These are phyloP conservation scores for Fusarium metavorans DNA, from an alignment of 2,329 filamentous ascomycete genomes.

Conservation along the genomic window DNA sequence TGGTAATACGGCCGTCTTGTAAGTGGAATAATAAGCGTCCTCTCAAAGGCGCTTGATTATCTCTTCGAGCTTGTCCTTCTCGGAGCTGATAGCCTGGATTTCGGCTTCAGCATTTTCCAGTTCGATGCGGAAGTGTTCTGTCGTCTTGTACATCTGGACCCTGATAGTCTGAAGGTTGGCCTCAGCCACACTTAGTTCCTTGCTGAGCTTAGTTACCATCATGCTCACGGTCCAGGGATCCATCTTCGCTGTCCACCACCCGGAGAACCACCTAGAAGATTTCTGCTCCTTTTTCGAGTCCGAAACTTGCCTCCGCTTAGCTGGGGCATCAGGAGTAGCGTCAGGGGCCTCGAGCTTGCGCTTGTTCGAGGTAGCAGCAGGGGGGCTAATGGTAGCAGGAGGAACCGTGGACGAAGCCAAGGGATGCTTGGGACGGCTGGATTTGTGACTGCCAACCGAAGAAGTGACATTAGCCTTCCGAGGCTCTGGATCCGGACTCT, in stretches of 20 bases:
- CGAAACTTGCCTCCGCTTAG: not conserved
- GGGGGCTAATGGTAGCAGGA: not conserved
- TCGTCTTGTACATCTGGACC: too few species aligned
- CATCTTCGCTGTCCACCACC: not conserved
- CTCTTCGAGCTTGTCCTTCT: not conserved
- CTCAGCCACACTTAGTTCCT: not conserved
- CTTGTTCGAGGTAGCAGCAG: not conserved
- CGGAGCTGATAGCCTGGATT: not conserved
- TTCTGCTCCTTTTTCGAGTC: not conserved
- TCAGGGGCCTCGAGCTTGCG: not conserved
- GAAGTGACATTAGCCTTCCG: not conserved
- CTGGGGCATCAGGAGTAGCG: not conserved
- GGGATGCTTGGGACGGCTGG: not conserved
- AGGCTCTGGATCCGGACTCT: not conserved
- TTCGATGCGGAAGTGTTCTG: too few species aligned
- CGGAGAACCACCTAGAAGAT: not conserved
- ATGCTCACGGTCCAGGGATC: not conserved
- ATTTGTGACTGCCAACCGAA: not conserved
- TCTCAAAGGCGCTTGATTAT: not conserved
- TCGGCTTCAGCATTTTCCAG: not conserved
- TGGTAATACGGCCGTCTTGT: not conserved
- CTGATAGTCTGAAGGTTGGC: not conserved
- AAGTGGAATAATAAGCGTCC: not conserved
- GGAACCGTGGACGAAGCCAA: not conserved
- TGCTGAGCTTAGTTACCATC: not conserved